Conservation (phyloP, 208 protist genomes). For the Wallacemonas collosoma region DNA sequence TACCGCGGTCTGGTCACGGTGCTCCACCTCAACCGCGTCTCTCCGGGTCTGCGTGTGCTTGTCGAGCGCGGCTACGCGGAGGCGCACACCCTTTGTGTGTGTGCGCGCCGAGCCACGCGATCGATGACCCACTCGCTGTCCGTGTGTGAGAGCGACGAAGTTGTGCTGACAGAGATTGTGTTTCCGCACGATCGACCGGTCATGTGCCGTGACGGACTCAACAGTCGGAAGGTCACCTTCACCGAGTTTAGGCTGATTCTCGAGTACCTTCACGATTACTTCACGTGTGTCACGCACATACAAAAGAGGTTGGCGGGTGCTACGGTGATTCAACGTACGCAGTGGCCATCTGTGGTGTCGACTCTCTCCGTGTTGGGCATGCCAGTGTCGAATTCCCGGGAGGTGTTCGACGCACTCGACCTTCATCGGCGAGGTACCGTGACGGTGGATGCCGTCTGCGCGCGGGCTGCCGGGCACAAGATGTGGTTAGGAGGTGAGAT, state of each 20-base stretch:
- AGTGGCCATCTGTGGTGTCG: conserved; percentile 1
- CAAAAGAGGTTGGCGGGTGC: background rate
- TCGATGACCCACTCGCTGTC: background rate
- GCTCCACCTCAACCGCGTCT: conserved; percentile 10
- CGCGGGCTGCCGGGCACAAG: conserved; percentile 2
- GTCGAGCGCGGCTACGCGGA: conserved; percentile 13
- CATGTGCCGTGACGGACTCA: background rate
- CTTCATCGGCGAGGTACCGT: background rate
- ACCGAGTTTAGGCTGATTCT: conserved; percentile 8
- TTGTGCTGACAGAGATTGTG: background rate
- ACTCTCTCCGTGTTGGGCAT: background rate
- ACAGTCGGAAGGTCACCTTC: background rate
- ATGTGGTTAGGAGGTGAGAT: background rate
- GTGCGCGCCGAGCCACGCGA: background rate
- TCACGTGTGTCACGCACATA: background rate
- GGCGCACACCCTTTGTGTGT: conserved; percentile 6
- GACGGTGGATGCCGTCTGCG: conserved; percentile 5
- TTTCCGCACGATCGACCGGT: background rate
- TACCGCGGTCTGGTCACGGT: conserved; percentile 2
- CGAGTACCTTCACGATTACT: conserved; percentile 5
- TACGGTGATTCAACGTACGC: background rate
- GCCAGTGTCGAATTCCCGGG: background rate
- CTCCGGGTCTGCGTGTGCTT: background rate
- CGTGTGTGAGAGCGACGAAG: background rate
- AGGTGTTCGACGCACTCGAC: background rate